Conservation (phyloP, 1,284 basidiomycete species). For the Cutaneotrichosporon dermatis region DNA sequence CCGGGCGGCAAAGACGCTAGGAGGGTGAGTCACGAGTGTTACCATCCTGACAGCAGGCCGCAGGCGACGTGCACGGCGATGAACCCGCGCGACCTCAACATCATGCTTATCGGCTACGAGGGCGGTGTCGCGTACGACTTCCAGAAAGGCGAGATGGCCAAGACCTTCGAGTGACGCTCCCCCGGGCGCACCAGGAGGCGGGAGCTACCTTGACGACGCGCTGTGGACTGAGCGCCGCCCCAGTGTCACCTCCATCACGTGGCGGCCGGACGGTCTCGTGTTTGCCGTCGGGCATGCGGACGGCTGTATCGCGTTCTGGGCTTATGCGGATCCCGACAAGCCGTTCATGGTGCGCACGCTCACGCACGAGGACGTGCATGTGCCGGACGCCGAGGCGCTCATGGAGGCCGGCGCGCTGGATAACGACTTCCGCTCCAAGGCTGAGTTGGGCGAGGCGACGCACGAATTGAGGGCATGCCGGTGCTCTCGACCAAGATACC, state of each 20-base stretch:
- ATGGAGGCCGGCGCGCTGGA: constrained; percentile 47
- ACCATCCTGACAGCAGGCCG: neutral
- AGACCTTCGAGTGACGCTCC: constrained; percentile 63
- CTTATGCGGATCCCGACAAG: constrained; percentile 70
- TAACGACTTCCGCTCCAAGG: constrained; percentile 34
- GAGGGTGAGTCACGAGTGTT: constrained; percentile 44
- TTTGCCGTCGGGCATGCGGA: constrained; percentile 64
- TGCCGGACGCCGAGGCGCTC: constrained; percentile 48
- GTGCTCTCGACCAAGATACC: constrained; percentile 4
- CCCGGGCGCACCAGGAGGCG: constrained; percentile 76
- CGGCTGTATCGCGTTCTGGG: constrained; percentile 83
- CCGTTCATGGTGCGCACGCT: constrained; percentile 75
- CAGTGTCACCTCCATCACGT: constrained; percentile 65
- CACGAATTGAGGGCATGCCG: constrained; percentile 26
- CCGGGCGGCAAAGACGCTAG: constrained; percentile 51
- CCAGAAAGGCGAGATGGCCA: constrained; percentile 60
- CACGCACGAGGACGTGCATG: constrained; percentile 51
- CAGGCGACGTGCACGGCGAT: constrained; percentile 55
- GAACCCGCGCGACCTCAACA: constrained; percentile 76
- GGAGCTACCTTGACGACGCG: constrained; percentile 56
- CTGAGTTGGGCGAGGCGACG: constrained; percentile 11
- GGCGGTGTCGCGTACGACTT: constrained; percentile 71
- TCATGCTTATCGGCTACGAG: constrained; percentile 75
- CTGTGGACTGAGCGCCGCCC: constrained; percentile 67
- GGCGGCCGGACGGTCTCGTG: constrained; percentile 57